A percentile compares a stretch with the other conserved stretches of the same genome.
Conservation (phyloP, 176 grass and related monocot species). For the Raddia guianensis region DNA sequence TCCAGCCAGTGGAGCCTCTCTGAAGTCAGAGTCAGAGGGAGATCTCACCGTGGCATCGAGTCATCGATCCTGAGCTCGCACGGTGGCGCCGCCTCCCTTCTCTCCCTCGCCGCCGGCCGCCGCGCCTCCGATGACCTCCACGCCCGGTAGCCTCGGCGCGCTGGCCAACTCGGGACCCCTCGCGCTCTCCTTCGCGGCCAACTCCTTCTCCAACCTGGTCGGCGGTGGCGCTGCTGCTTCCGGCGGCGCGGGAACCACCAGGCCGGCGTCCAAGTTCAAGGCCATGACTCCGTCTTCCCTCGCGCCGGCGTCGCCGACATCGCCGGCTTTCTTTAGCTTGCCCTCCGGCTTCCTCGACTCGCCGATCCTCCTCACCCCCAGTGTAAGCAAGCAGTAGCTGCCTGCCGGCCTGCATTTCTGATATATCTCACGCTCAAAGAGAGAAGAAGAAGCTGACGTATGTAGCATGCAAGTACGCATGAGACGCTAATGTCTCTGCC, state of each 20-base stretch:
- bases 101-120: not conserved
- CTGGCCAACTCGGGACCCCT: conserved; percentile 42
- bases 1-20: conserved; percentile 8
- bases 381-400: conserved; percentile 53
- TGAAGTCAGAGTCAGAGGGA: not conserved
- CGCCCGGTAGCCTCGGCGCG: conserved; percentile 43
- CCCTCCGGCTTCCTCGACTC: conserved; percentile 64
- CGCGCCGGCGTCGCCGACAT: conserved; percentile 49
- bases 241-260: not conserved
- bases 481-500: not conserved
- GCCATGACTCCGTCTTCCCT: conserved; percentile 59
- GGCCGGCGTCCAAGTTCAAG: conserved; percentile 42
- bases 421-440: not conserved
- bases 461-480: not conserved
- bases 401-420: not conserved
- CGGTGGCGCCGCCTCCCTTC: not conserved
- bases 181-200: conserved; percentile 45
- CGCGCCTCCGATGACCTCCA: conserved; percentile 42
- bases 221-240: not conserved
- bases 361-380: conserved; percentile 68
- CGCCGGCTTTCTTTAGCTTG: conserved; percentile 55
- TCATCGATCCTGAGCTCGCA: not conserved
- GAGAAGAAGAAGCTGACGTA: not conserved
- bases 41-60: not conserved
- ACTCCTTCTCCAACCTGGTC: conserved; percentile 43